These are phyloP conservation scores for Naganishia antarctica DNA, from an alignment of 768 basidiomycete genomes.

Conservation along the genomic window DNA sequence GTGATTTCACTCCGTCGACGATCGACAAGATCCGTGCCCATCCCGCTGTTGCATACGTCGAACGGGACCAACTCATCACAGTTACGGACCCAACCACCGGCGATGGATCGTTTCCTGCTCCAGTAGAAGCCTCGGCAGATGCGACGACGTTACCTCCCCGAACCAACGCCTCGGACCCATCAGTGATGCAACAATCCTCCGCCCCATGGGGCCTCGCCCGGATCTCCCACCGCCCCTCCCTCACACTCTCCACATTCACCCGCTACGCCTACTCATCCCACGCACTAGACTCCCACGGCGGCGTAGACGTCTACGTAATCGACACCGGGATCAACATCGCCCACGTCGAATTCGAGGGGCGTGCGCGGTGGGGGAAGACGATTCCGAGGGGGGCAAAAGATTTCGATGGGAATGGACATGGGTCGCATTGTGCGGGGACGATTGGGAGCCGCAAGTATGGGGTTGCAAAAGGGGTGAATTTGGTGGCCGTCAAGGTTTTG, in stretches of 20 bases:
- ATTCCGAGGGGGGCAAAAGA: conserved; percentile 77
- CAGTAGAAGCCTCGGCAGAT: not conserved
- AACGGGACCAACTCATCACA: conserved; percentile 81
- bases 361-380: conserved; percentile 77
- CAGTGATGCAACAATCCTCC: conserved; percentile 33
- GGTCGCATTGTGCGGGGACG: conserved; percentile 88
- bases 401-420: conserved; percentile 91
- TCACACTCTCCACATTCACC: conserved; percentile 75
- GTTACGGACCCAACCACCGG: conserved; percentile 36
- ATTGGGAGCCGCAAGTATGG: conserved; percentile 91
- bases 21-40: conserved; percentile 70
- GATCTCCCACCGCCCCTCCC: conserved; percentile 74
- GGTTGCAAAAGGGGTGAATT: conserved; percentile 85
- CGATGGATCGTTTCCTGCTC: not conserved
- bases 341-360: conserved; percentile 78
- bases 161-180: conserved; percentile 26
- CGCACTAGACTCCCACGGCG: conserved; percentile 61
- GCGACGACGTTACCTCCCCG: not conserved
- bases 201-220: conserved; percentile 80
- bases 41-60: conserved; percentile 88
- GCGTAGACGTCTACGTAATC: conserved; percentile 73
- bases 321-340: conserved; percentile 66
- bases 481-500: conserved; percentile 55
- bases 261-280: conserved; percentile 65
- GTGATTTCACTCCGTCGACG: conserved; percentile 65